Percentiles rank a stretch among this genome's conserved stretches.
Conservation (phyloP, 2,329 filamentous ascomycete species). For the Penicillium sp. region DNA sequence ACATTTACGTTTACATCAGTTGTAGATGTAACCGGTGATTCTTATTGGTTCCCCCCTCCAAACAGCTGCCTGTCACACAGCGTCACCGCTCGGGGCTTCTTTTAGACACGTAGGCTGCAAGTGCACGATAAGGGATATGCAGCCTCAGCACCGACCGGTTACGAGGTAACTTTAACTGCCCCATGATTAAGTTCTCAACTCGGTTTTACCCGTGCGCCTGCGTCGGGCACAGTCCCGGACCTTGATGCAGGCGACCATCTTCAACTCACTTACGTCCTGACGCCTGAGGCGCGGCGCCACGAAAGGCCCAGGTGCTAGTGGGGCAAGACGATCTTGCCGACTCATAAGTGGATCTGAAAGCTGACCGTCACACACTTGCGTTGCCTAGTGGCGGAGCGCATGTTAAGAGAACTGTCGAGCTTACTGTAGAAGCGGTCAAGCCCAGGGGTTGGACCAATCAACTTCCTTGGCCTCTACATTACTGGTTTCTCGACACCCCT, state of each 20-base stretch:
- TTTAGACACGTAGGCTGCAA: constrained; percentile 2
- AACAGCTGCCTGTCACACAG: background rate
- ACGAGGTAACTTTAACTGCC: background rate
- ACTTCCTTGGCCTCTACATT: background rate
- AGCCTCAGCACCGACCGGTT: constrained; percentile 1
- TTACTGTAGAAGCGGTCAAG: constrained; percentile 15
- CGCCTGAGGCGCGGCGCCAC: constrained; percentile 23
- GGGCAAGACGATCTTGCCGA: constrained; percentile 11
- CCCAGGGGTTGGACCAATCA: constrained; percentile 7
- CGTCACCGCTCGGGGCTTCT: background rate
- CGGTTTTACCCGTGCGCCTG: constrained; percentile 16
- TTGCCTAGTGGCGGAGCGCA: background rate
- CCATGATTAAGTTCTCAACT: constrained; percentile 11
- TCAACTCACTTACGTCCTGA: constrained; percentile 10
- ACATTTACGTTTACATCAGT: too few relatives aligned
- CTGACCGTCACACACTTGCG: constrained; percentile 5
- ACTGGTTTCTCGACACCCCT: background rate
- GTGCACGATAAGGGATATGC: constrained; percentile 2
- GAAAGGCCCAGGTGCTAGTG: constrained; percentile 18
- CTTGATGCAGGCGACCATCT: constrained; percentile 17
- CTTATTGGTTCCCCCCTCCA: background rate
- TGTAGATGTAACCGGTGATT: too few relatives aligned
- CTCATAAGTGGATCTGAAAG: background rate
- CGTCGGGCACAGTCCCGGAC: constrained; percentile 13
- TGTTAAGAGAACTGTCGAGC: background rate